Evolutionary conservation across 2,329 filamentous ascomycete genomes (phyloP).

Genomic region (Hypocrella siamensis): DNA sequence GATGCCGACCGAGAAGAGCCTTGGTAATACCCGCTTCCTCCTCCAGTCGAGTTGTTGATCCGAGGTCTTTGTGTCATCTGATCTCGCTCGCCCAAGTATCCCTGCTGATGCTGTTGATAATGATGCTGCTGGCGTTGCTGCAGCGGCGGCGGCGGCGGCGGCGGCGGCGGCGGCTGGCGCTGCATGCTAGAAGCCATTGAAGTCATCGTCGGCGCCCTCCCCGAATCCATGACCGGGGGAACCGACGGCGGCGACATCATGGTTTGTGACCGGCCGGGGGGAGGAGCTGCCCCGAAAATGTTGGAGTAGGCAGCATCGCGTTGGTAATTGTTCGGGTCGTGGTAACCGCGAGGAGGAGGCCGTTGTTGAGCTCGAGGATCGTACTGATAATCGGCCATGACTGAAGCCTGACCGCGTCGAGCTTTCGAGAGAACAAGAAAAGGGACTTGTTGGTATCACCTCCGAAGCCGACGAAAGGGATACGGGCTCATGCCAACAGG

Average conservation of each 20-base stretch:
- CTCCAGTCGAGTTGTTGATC: constrained; percentile 21
- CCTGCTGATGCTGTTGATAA: no score
- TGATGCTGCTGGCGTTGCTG: no score
- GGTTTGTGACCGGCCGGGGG: constrained; percentile 80
- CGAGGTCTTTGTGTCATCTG: constrained; percentile 11
- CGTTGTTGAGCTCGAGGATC: constrained; percentile 28
- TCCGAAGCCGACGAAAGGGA: no score
- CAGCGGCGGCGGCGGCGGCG: no score
- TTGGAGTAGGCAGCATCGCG: constrained; percentile 92
- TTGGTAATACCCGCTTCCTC: constrained; percentile 36
- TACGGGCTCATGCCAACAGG: no score
- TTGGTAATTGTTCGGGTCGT: constrained; percentile 41
- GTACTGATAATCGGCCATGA: constrained; percentile 45
- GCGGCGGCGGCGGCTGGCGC: constrained; percentile 46
- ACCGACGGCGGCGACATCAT: constrained; percentile 68
- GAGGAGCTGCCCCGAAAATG: constrained; percentile 81
- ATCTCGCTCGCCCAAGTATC: constrained; percentile 19
- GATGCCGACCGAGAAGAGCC: constrained; percentile 36
- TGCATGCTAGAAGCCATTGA: constrained; percentile 39
- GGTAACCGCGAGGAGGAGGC: constrained; percentile 31
- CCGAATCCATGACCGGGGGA: constrained; percentile 33
- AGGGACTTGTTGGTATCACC: neutral
- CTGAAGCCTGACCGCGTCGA: constrained; percentile 5
- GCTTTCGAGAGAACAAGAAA: neutral
- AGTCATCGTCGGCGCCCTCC: constrained; percentile 68